Evolutionary conservation across 257 asterid species (phyloP), one percentile per base, ranked within the genome.

Genomic region (Fraxinus anomala): DNA sequence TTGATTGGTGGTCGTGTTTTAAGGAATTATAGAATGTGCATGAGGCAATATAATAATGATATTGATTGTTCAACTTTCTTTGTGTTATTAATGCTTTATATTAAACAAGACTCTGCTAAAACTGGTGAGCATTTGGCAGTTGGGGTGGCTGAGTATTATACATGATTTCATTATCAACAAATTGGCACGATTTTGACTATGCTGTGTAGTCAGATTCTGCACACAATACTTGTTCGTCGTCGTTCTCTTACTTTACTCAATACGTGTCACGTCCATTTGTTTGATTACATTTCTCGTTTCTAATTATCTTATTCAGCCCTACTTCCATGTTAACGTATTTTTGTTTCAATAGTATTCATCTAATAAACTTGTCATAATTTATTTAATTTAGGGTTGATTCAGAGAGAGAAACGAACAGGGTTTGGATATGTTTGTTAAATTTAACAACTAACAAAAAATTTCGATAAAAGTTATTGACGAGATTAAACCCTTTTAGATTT

Each of bases 101-200:
- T n/a, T 54, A 17, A 59, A 28, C 31, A 61, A 61, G 21, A 23
- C 68, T 6, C 14, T 21, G 68, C 16, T 10, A 12, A 26, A 23
- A 21, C 31, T 84, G 87, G 73, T 81, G 85, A 66, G 85, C 30
- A 70, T 24, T 81, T 81, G 67, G 81, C 82, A 81, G 83, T 70
- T 84, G 81, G 36, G 73, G 34, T 0, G 30, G 68, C 70, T 65
- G 39, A 19, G 67, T 0, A 59, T 23, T 9, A 11, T 63, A 24
- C 5, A 36, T 75, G 76, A 70, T 2, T 80, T 34, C 19, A 39
- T 69, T 49, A 75, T 39, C 49, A 13, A 69, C 34, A 12, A 70
- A 54, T 21, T 42, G 30, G 28, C 30, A 49, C 13, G 67, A 59
- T 72, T 3, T 65, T 65, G 75, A 79, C 73, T 54, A 6, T 19